A percentile compares a stretch with the other conserved stretches of the same genome.
phyloP scores from a whole-genome alignment of 768 basidiomycete genomes.

The Tulasnella sp. region DNA sequence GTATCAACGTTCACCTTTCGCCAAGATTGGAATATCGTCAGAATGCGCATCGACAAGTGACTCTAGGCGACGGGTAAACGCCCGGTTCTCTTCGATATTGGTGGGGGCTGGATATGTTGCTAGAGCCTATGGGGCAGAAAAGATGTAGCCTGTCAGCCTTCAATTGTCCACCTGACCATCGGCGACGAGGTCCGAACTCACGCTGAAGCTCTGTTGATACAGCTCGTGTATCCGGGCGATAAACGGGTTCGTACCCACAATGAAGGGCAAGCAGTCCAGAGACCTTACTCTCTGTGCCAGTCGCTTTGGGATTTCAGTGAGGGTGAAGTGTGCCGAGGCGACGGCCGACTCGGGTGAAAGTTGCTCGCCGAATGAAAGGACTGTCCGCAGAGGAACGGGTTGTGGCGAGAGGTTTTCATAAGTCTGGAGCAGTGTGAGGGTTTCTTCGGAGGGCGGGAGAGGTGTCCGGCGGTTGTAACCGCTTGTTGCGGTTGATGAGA shows the following conservation, averaged over 20 bases:
- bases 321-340: slow-evolving; percentile 68
- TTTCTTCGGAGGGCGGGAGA: slow-evolving; percentile 48
- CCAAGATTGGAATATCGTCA: slow-evolving; percentile 88
- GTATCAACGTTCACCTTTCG: slow-evolving; percentile 60
- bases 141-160: not conserved
- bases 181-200: not conserved
- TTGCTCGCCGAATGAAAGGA: slow-evolving; percentile 77
- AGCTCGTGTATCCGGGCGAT: slow-evolving; percentile 70
- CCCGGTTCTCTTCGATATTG: slow-evolving; percentile 68
- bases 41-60: slow-evolving; percentile 74
- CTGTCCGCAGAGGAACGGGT: slow-evolving; percentile 69
- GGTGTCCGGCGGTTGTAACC: slow-evolving; percentile 25
- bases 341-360: slow-evolving; percentile 70
- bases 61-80: slow-evolving; percentile 69
- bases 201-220: slow-evolving; percentile 68
- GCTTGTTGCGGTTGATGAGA: not conserved
- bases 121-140: slow-evolving; percentile 48
- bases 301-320: slow-evolving; percentile 75
- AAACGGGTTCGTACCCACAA: slow-evolving; percentile 88
- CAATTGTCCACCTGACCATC: not conserved
- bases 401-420: slow-evolving; percentile 66
- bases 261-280: slow-evolving; percentile 78
- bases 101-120: slow-evolving; percentile 67
- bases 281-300: slow-evolving; percentile 74
- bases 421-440: slow-evolving; percentile 62